These are phyloP conservation scores for Heritiera fomes DNA, from an alignment of 345 rosid genomes.

Conservation along the genomic window DNA sequence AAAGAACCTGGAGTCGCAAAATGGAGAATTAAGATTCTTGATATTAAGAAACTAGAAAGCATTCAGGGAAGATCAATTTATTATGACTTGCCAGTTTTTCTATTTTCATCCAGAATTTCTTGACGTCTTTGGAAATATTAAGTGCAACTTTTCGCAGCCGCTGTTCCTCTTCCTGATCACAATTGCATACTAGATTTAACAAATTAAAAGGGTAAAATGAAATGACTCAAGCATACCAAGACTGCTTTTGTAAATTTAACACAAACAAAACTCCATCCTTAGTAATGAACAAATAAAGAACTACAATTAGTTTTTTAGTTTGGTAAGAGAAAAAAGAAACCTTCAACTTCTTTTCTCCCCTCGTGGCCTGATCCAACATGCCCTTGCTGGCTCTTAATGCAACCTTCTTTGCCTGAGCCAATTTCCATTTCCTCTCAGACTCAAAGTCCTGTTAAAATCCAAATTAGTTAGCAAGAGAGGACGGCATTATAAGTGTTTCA, in stretches of 20 bases:
- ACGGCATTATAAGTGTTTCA: conserved; percentile 12
- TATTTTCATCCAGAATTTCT: conserved; percentile 95
- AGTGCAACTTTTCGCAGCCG: conserved; percentile 84
- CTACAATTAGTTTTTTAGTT: neutral
- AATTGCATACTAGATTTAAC: conserved; percentile 22
- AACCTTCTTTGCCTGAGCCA: conserved; percentile 92
- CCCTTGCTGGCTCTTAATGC: conserved; percentile 97
- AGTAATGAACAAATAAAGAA: neutral
- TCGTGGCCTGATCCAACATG: conserved; percentile 86
- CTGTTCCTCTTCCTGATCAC: conserved; percentile 88
- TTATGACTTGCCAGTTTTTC: conserved; percentile 84
- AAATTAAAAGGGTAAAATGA: conserved; percentile 5
- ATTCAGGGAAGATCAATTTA: conserved; percentile 23
- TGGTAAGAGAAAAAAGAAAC: conserved; percentile 37
- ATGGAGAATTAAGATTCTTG: conserved; percentile 27
- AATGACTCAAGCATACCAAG: neutral
- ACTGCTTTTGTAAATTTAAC: neutral
- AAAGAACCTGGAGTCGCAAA: conserved; percentile 67
- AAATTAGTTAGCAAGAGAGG: conserved; percentile 34
- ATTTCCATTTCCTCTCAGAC: conserved; percentile 98
- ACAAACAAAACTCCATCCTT: neutral
- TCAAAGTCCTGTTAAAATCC: conserved; percentile 78
- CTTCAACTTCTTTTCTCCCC: conserved; percentile 96
- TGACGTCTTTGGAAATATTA: conserved; percentile 90
- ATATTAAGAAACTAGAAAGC: conserved; percentile 24